Percentiles rank a stretch among this genome's conserved stretches.
phyloP scores from a whole-genome alignment of 164 flowering plant genomes.

The Tetracentron sinense region DNA sequence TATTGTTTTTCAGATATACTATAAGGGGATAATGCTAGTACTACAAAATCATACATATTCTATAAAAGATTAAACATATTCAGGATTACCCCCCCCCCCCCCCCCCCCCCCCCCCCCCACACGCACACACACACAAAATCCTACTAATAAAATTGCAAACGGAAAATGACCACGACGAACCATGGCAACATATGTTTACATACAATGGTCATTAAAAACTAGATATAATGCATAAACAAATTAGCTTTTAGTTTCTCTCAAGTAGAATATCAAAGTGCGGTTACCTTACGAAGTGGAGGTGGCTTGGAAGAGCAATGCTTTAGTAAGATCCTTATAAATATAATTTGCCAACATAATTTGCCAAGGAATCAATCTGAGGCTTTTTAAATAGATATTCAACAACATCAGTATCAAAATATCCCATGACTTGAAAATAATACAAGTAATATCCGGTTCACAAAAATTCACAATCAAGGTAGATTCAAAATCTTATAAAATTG shows the following conservation, averaged over 20 bases:
- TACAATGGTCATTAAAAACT: background rate
- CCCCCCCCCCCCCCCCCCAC: too few relatives aligned
- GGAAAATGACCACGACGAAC: too few relatives aligned
- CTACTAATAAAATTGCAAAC: too few relatives aligned
- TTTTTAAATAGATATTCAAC: slow-evolving; percentile 77
- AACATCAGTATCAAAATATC: slow-evolving; percentile 88
- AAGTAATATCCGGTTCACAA: background rate
- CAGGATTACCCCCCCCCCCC: too few relatives aligned
- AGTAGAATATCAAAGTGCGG: slow-evolving; percentile 2
- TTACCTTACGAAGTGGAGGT: slow-evolving; percentile 88
- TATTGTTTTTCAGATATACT: too few relatives aligned
- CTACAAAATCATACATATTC: too few relatives aligned
- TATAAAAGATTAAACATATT: too few relatives aligned
- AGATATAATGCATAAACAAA: background rate
- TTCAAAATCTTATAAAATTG: background rate
- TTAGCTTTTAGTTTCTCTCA: slow-evolving; percentile 1
- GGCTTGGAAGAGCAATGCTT: slow-evolving; percentile 69
- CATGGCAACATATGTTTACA: too few relatives aligned
- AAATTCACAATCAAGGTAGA: background rate
- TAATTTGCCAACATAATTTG: too few relatives aligned
- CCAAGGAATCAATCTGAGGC: slow-evolving; percentile 55
- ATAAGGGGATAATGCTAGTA: too few relatives aligned
- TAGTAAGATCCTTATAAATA: slow-evolving; percentile 76
- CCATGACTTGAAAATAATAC: slow-evolving; percentile 61
- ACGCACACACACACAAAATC: too few relatives aligned